These are phyloP conservation scores for Agaricus sinodeliciosus DNA, from an alignment of 768 basidiomycete species.

Conservation along the genomic window DNA sequence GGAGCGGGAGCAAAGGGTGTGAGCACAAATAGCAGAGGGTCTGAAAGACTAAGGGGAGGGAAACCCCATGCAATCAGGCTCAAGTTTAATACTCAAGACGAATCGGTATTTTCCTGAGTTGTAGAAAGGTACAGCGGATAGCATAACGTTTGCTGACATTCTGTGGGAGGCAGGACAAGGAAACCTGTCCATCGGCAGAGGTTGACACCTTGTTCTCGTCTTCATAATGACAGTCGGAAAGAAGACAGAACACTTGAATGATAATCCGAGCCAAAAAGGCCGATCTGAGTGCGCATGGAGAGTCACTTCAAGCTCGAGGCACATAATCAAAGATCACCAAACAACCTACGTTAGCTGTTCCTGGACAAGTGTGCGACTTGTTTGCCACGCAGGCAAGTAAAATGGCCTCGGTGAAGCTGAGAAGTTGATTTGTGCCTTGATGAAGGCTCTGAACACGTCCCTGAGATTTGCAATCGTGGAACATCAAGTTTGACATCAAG, in stretches of 20 bases:
- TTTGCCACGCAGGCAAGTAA: neutral
- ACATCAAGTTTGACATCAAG: slow-evolving; percentile 8
- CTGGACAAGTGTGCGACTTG: neutral
- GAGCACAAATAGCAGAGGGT: neutral
- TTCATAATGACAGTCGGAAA: slow-evolving; percentile 14
- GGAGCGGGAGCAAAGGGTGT: too few relatives aligned
- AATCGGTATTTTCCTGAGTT: slow-evolving; percentile 13
- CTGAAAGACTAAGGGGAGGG: neutral
- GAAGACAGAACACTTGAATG: slow-evolving; percentile 3
- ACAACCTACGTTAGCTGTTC: neutral
- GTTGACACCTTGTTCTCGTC: slow-evolving; percentile 6
- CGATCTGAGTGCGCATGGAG: neutral
- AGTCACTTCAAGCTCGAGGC: neutral
- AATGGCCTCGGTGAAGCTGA: neutral
- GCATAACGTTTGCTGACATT: slow-evolving; percentile 20
- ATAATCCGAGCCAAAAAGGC: neutral
- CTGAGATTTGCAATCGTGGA: neutral
- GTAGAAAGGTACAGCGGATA: slow-evolving; percentile 8
- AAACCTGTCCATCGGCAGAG: slow-evolving; percentile 27
- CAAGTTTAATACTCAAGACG: slow-evolving; percentile 13
- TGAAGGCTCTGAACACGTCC: neutral
- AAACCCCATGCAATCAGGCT: neutral
- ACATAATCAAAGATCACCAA: neutral
- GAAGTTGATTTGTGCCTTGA: slow-evolving; percentile 9
- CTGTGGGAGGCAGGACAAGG: slow-evolving; percentile 26